phyloP scores from a whole-genome alignment of 371 early-diverging fungal genomes.

The Apophysomyces elegans region DNA sequence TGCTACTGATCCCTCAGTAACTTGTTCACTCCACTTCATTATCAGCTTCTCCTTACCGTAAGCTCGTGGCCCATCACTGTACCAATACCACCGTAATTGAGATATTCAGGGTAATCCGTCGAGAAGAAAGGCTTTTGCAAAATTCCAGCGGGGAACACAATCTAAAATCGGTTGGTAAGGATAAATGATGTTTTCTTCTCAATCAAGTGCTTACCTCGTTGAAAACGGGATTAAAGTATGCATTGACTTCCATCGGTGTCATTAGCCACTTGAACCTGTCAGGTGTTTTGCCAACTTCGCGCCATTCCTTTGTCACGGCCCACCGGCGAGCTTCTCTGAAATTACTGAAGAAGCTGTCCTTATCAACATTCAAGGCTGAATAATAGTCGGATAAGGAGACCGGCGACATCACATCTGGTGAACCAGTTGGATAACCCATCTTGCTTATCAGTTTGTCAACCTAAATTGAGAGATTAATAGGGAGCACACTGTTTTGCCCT shows the following conservation, averaged over 20 bases:
- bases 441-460: slow-evolving; percentile 40
- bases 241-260: slow-evolving; percentile 66
- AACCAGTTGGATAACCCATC: slow-evolving; percentile 52
- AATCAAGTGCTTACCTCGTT: slow-evolving; percentile 39
- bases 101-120: slow-evolving; percentile 46
- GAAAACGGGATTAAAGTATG: slow-evolving; percentile 55
- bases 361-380: slow-evolving; percentile 27
- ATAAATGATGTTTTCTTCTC: not conserved
- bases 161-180: slow-evolving; percentile 18
- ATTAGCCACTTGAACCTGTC: slow-evolving; percentile 58
- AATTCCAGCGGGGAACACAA: slow-evolving; percentile 68
- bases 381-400: slow-evolving; percentile 50
- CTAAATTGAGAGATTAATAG: slow-evolving; percentile 13
- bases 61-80: slow-evolving; percentile 66
- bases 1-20: slow-evolving; percentile 30
- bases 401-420: slow-evolving; percentile 55
- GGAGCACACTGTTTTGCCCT: not conserved
- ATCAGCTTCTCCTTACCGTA: slow-evolving; percentile 38
- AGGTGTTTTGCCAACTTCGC: slow-evolving; percentile 39
- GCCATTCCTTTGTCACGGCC: slow-evolving; percentile 27
- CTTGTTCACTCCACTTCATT: not conserved
- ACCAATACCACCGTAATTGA: slow-evolving; percentile 68
- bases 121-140: slow-evolving; percentile 54
- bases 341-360: slow-evolving; percentile 49
- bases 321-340: slow-evolving; percentile 30